Evolutionary conservation across 2,329 filamentous ascomycete species (phyloP).

Genomic region (Ceratocystiopsis sp.): DNA sequence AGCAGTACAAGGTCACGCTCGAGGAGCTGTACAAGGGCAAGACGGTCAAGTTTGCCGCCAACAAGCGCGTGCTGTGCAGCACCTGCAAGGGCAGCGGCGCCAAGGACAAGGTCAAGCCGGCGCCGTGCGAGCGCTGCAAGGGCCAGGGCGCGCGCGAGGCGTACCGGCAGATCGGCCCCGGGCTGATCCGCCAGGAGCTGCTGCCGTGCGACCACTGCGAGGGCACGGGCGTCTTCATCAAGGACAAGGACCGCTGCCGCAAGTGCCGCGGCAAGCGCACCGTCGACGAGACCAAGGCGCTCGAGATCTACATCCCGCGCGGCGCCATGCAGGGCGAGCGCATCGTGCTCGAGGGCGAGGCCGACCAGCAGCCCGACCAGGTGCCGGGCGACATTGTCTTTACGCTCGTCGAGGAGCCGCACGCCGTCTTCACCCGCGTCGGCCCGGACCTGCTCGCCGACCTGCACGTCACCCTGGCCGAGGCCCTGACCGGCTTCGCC

Average conservation of each 20-base stretch:
- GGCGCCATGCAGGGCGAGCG: constrained; percentile 75
- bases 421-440: constrained; percentile 66
- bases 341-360: constrained; percentile 83
- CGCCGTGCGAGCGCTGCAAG: constrained; percentile 68
- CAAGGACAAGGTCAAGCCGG: constrained; percentile 77
- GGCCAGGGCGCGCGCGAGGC: constrained; percentile 64
- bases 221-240: constrained; percentile 72
- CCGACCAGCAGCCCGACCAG: constrained; percentile 79
- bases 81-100: constrained; percentile 79
- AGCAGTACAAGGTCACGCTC: constrained; percentile 76
- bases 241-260: constrained; percentile 96
- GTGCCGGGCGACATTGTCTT: constrained; percentile 90
- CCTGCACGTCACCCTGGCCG: constrained; percentile 62
- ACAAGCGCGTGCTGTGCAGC: constrained; percentile 80
- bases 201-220: constrained; percentile 69
- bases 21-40: constrained; percentile 98
- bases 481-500: constrained; percentile 78
- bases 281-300: constrained; percentile 74
- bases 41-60: constrained; percentile 89
- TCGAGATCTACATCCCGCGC: constrained; percentile 90
- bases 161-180: constrained; percentile 70
- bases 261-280: constrained; percentile 93
- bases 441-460: constrained; percentile 73
- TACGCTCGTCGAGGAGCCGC: constrained; percentile 62
- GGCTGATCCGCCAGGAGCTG: constrained; percentile 65